Evolutionary conservation across 306 rosid genomes (phyloP), one percentile per base, ranked within the genome.

Genomic region (Astragalus membranaceus): DNA sequence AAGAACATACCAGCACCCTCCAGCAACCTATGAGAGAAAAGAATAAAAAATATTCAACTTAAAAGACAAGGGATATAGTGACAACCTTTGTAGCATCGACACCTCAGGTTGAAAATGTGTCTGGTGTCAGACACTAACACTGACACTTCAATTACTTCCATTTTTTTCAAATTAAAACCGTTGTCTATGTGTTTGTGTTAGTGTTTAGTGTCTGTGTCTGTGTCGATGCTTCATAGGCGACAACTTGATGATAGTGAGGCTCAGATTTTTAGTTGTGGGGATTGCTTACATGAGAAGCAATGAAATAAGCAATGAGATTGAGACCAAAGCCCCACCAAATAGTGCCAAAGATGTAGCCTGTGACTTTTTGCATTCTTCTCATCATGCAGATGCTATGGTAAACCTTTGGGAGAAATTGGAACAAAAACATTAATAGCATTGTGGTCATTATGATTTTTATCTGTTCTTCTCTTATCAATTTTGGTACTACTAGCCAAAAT

Each of bases 301-400:
- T 95, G 83, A 95, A 89, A 75, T 95, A 95, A 62, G 99, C 99
- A 29, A 95, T 87, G 80, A 95, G 99, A 75, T 95, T 95, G 69
- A 95, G 97, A 65, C 78, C 97, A 70, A 95, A 95, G 44, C 99
- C 97, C 99, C 99, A 95, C 99, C 99, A 95, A 76, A 95, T 95
- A 73, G 99, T 91, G 67, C 99, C 99, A 70, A 95, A 95, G 70
- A 95, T 85, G 78, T 95, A 95, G 10, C 99, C 99, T 14, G 99
- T 95, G 74, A 95, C 99, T 78, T 95, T 95, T 5, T 88, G 95
- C 99, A 95, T 91, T 69, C 95, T 84, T 84, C 87, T 91, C 99
- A 95, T 95, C 86, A 90, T 73, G 67, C 76, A 78, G 52, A 95
- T 91, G 89, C 91, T 81, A 78, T 95, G 99, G 83, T 95, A 95